Evolutionary conservation across 176 grass and related monocot species (phyloP), one percentile per base, ranked within the genome.

Genomic region (Pontederia crassipes): DNA sequence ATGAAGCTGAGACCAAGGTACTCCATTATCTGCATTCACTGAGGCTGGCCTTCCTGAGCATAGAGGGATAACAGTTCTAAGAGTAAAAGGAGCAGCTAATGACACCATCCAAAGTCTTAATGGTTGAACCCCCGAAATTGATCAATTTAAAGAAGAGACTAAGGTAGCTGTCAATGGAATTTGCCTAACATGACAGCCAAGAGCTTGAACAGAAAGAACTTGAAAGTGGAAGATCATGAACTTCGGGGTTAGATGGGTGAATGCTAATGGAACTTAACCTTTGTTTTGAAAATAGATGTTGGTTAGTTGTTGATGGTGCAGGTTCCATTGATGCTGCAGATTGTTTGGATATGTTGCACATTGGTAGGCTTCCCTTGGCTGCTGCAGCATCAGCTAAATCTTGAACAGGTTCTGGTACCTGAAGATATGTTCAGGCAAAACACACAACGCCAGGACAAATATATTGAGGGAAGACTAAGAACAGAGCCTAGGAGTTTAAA

Each of bases 31-130:
- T 35, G 45, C 32, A 65, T 66, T 78, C 16, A 58, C 62, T 11
- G 18, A 54, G 35, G 48, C 74, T n/a, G 86, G 75, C 61, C 79
- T 67, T 2, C 72, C 75, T 66, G 82, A 85, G 68, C 71, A 89
- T 57, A 85, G 78, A 63, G 78, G 82, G 54, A 85, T 45, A 59
- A 72, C 40, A 13, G 69, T 82, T 58, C 79, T 72, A 35, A 82
- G 67, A 17, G 72, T 82, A 12, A 89, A 81, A 4, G 81, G 75
- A 26, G 78, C 63, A 16, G 86, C 81, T 67, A 66, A 26, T 68
- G 75, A 81, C 15, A 72, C 68, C 17, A 72, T 54, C 52, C 47
- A 75, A 57, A 71, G 79, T 69, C 65, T 68, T 14, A 46, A 45
- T 68, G 65, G 27, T 24, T 66, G 60, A 71, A 62, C 68, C 11